A percentile compares a stretch with the other conserved stretches of the same genome.
phyloP scores from a whole-genome alignment of 1,284 basidiomycete genomes.

The Sporisorium graminicola region DNA sequence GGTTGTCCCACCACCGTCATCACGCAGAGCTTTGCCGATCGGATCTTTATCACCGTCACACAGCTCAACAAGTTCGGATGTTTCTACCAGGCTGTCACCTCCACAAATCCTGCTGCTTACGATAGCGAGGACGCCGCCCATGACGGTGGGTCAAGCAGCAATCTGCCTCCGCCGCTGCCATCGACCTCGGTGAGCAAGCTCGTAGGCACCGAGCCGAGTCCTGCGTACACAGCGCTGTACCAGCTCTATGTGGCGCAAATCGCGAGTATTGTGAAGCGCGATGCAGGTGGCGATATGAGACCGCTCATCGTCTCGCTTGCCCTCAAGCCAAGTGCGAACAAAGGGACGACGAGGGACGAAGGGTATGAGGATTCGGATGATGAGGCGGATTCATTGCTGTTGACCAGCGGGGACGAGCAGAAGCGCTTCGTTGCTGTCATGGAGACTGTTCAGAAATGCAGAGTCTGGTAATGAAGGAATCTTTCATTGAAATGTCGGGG shows the following conservation, averaged over 20 bases:
- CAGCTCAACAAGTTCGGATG: constrained; percentile 54
- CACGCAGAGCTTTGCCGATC: constrained; percentile 47
- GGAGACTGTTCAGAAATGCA: constrained; percentile 75
- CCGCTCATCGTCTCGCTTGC: constrained; percentile 47
- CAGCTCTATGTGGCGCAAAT: constrained; percentile 86
- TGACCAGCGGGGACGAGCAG: constrained; percentile 75
- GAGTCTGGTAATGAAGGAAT: too few species aligned
- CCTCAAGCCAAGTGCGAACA: constrained; percentile 16
- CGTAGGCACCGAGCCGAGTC: constrained; percentile 77
- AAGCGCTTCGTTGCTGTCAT: constrained; percentile 78
- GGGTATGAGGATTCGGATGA: constrained; percentile 65
- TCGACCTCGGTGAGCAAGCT: constrained; percentile 81
- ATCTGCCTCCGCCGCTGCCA: constrained; percentile 75
- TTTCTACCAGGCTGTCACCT: constrained; percentile 42
- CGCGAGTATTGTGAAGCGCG: constrained; percentile 81
- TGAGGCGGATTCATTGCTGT: constrained; percentile 34
- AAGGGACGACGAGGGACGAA: background rate
- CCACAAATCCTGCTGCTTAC: constrained; percentile 2
- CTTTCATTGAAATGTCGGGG: too few species aligned
- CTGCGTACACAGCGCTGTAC: constrained; percentile 79
- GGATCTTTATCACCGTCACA: constrained; percentile 53
- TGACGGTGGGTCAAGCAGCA: background rate
- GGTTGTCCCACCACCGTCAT: constrained; percentile 42
- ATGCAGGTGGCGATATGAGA: constrained; percentile 65
- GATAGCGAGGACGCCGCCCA: background rate